Conservation (phyloP, 306 rosid genomes). For the Bauhinia variegata region DNA sequence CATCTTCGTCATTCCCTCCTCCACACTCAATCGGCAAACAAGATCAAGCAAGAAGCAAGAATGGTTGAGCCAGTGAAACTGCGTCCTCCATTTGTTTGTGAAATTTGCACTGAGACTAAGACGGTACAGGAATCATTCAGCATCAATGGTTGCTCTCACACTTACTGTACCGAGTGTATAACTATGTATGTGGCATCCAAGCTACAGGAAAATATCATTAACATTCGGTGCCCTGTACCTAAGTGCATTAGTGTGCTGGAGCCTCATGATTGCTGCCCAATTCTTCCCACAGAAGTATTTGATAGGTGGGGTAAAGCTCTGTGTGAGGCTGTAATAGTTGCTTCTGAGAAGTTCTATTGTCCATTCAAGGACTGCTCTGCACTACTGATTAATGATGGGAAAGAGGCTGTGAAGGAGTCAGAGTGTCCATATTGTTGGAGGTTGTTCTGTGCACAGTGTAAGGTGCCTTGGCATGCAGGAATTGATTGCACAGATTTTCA, state of each 20-base stretch:
- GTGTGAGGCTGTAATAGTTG: slow-evolving; percentile 42
- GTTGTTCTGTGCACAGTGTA: slow-evolving; percentile 47
- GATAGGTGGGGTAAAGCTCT: slow-evolving; percentile 52
- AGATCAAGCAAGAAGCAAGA: background rate
- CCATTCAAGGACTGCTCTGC: slow-evolving; percentile 51
- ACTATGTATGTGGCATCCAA: slow-evolving; percentile 33
- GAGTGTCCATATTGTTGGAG: slow-evolving; percentile 52
- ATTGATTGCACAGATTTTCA: slow-evolving; percentile 39
- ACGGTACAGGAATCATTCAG: slow-evolving; percentile 15
- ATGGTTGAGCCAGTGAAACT: background rate
- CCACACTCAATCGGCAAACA: background rate
- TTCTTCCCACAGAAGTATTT: slow-evolving; percentile 23
- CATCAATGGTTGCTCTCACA: slow-evolving; percentile 35
- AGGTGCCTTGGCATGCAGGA: slow-evolving; percentile 53
- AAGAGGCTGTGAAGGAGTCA: slow-evolving; percentile 1
- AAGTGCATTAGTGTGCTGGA: slow-evolving; percentile 42
- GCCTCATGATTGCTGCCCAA: slow-evolving; percentile 29
- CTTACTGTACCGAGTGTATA: slow-evolving; percentile 37
- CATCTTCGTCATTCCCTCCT: background rate
- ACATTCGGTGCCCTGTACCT: slow-evolving; percentile 41
- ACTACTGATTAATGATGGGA: slow-evolving; percentile 42
- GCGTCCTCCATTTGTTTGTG: slow-evolving; percentile 38
- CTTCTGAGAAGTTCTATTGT: slow-evolving; percentile 41
- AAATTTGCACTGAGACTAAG: slow-evolving; percentile 47
- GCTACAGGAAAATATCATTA: slow-evolving; percentile 36